These are phyloP conservation scores for Leccinum pachyderme DNA, from an alignment of 1,284 basidiomycete genomes.

Conservation along the genomic window DNA sequence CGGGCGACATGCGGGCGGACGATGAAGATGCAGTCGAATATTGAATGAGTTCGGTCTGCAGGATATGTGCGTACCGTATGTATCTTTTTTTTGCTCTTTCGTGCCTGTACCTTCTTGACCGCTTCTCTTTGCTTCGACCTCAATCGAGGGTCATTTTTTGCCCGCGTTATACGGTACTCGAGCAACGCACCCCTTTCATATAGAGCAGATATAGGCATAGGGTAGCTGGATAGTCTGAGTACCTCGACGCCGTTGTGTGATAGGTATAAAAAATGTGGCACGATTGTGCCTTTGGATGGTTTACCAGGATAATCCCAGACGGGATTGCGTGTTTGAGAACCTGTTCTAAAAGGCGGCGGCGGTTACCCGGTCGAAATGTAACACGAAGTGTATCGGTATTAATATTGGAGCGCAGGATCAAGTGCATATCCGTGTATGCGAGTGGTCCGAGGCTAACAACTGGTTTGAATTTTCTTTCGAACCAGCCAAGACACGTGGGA, in stretches of 20 bases:
- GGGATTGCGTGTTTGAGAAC: not conserved
- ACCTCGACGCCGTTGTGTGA: not conserved
- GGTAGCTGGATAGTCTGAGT: not conserved
- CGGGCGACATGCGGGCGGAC: slow-evolving; percentile 43
- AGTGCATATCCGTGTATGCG: not conserved
- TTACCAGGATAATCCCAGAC: not conserved
- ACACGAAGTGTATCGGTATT: no score
- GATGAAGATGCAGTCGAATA: slow-evolving; percentile 65
- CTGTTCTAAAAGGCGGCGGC: no score
- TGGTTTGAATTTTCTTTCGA: no score
- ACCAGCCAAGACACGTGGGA: no score
- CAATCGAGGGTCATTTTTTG: slow-evolving; percentile 8
- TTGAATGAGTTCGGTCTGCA: slow-evolving; percentile 27
- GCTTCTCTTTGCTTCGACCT: slow-evolving; percentile 11
- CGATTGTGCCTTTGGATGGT: not conserved
- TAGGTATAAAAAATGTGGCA: not conserved
- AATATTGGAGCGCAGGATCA: no score
- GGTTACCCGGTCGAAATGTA: no score
- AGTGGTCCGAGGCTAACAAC: not conserved
- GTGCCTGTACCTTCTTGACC: slow-evolving; percentile 22
- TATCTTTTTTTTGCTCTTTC: slow-evolving; percentile 18
- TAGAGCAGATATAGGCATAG: not conserved
- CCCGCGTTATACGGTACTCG: not conserved
- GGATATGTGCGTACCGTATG: slow-evolving; percentile 31
- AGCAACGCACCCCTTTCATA: not conserved